Evolutionary conservation across 225 moss, liverwort and hornwort genomes (phyloP).

Genomic region (Pseudoscleropodium purum): DNA sequence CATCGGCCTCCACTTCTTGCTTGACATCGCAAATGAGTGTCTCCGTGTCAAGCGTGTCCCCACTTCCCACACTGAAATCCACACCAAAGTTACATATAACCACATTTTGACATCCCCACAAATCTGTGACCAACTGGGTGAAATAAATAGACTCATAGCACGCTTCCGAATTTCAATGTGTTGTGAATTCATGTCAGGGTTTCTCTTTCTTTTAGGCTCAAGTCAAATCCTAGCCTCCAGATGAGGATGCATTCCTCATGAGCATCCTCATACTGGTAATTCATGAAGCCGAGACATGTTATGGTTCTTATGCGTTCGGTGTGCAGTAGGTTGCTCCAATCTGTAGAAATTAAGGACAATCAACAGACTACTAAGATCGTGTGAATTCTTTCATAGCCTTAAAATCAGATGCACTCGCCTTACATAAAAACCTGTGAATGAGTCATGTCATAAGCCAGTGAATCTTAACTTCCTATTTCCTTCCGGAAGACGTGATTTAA

Average conservation of each 20-base stretch:
- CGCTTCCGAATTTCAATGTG: too few species aligned
- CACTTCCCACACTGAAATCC: background rate
- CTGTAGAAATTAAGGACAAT: background rate
- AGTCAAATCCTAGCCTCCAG: background rate
- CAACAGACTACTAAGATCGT: background rate
- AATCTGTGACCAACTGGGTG: background rate
- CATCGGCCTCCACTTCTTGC: background rate
- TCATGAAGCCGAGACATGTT: background rate
- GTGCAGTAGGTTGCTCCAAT: background rate
- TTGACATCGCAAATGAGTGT: background rate
- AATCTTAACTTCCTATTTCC: background rate
- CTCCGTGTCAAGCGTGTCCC: background rate
- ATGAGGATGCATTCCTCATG: background rate
- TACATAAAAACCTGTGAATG: background rate
- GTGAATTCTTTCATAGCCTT: background rate
- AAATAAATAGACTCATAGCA: background rate
- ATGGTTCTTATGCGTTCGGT: background rate
- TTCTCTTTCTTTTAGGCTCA: background rate
- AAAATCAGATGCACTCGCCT: background rate
- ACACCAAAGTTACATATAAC: background rate
- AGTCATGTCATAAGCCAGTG: background rate
- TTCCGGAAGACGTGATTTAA: background rate
- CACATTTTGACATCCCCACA: background rate
- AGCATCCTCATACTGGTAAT: background rate
- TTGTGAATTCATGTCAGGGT: background rate